A percentile compares a stretch with the other conserved stretches of the same genome.
Evolutionary conservation across 768 basidiomycete species (phyloP).

Genomic region (Leccinum incarnatum): DNA sequence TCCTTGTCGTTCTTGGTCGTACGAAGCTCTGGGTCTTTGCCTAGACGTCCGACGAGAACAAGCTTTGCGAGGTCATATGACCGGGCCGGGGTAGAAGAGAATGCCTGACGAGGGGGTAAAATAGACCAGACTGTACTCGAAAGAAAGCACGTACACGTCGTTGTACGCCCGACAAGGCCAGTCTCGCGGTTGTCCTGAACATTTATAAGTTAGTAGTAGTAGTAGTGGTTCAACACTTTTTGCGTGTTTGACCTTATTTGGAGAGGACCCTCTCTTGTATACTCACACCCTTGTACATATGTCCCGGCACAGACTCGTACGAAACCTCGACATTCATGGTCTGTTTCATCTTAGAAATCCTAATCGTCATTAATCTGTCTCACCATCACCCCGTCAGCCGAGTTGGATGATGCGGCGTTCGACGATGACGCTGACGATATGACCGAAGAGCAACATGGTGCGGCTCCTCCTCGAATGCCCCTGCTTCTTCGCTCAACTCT

Average conservation of each 20-base stretch:
- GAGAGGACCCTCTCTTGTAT: not conserved
- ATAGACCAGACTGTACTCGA: not conserved
- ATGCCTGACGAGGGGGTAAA: conserved; percentile 42
- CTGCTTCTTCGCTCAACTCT: conserved; percentile 8
- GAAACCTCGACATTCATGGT: conserved; percentile 83
- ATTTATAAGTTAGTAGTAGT: conserved; percentile 43
- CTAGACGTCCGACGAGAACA: conserved; percentile 71
- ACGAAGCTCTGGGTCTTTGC: conserved; percentile 67
- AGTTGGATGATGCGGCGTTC: conserved; percentile 78
- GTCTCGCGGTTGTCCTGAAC: conserved; percentile 49
- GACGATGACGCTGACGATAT: conserved; percentile 79
- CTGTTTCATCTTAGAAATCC: conserved; percentile 3
- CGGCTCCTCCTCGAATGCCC: conserved; percentile 9
- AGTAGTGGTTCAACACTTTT: not conserved
- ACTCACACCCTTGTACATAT: conserved; percentile 31
- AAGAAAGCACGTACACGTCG: conserved; percentile 45
- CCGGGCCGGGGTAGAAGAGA: conserved; percentile 57
- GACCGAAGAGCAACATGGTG: conserved; percentile 82
- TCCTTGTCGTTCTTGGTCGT: conserved; percentile 72
- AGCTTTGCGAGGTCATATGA: conserved; percentile 70
- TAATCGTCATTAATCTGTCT: not conserved
- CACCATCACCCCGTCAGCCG: conserved; percentile 49
- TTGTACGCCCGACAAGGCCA: conserved; percentile 37
- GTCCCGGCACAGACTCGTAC: conserved; percentile 90
- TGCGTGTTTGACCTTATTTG: conserved; percentile 22